Evolutionary conservation across 148 eudicot species (phyloP).

Genomic region (Dianthus caryophyllus): DNA sequence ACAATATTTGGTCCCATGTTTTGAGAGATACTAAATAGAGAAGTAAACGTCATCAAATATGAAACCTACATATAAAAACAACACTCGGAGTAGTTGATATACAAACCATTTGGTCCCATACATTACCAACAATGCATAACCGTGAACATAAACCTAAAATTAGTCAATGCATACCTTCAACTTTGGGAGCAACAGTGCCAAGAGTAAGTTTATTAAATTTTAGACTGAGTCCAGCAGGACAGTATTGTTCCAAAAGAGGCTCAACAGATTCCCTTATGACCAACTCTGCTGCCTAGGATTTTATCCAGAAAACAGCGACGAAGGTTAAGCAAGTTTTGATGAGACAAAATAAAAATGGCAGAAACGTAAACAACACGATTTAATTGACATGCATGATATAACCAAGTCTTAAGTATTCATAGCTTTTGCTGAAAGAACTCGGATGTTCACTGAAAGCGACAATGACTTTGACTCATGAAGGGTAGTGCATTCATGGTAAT

Average conservation of each 20-base stretch:
- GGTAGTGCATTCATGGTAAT: neutral
- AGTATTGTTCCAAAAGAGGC: slow-evolving; percentile 91
- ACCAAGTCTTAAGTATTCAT: neutral
- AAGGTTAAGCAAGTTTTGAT: neutral
- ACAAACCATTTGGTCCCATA: neutral
- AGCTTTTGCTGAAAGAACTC: neutral
- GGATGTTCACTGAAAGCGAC: neutral
- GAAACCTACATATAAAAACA: no score
- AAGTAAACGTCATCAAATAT: no score
- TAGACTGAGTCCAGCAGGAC: slow-evolving; percentile 81
- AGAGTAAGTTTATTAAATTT: slow-evolving; percentile 92
- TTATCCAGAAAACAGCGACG: neutral
- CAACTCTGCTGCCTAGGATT: slow-evolving; percentile 70
- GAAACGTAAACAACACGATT: neutral
- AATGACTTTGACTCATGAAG: neutral
- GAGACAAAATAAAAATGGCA: neutral
- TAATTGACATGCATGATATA: neutral
- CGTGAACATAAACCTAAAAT: neutral
- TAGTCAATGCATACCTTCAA: slow-evolving; percentile 58
- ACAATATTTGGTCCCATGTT: no score
- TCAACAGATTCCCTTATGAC: slow-evolving; percentile 90
- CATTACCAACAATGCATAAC: neutral
- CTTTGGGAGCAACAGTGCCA: slow-evolving; percentile 95
- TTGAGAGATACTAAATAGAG: no score
- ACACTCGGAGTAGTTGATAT: neutral